phyloP scores from a whole-genome alignment of 345 rosid genomes.

The Eucalyptus tenuipes region DNA sequence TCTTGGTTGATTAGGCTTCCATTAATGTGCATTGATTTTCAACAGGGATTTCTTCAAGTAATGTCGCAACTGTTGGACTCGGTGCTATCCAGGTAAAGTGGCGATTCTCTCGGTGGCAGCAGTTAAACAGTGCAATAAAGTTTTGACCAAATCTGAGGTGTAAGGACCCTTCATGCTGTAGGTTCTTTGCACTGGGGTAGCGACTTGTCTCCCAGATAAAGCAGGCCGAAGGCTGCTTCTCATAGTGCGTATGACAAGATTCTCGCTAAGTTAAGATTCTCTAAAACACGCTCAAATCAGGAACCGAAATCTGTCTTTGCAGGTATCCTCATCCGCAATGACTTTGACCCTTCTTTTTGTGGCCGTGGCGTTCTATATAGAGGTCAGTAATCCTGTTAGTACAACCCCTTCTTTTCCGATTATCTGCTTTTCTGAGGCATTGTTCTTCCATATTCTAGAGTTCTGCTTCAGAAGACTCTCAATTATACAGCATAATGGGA shows the following conservation, averaged over 20 bases:
- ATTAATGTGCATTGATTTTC: background rate
- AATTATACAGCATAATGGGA: constrained; percentile 43
- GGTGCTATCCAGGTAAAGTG: constrained; percentile 71
- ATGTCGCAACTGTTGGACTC: constrained; percentile 60
- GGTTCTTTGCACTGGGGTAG: constrained; percentile 70
- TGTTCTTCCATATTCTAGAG: constrained; percentile 24
- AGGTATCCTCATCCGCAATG: constrained; percentile 83
- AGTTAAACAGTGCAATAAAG: background rate
- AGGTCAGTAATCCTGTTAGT: constrained; percentile 23
- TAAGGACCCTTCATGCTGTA: constrained; percentile 1
- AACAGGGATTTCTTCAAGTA: constrained; percentile 63
- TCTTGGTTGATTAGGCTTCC: background rate
- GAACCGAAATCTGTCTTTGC: background rate
- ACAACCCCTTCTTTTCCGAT: background rate
- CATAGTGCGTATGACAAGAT: constrained; percentile 32
- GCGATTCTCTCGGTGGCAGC: background rate
- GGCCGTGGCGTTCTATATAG: constrained; percentile 52
- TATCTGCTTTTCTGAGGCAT: background rate
- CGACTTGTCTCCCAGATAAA: constrained; percentile 78
- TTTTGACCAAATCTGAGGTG: background rate
- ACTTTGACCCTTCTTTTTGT: constrained; percentile 53
- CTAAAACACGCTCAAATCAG: background rate
- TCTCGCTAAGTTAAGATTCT: background rate
- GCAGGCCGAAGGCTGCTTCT: constrained; percentile 86
- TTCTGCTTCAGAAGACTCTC: constrained; percentile 37